Evolutionary conservation across 139 green algal genomes (phyloP).

Genomic region (Microglena sp.): DNA sequence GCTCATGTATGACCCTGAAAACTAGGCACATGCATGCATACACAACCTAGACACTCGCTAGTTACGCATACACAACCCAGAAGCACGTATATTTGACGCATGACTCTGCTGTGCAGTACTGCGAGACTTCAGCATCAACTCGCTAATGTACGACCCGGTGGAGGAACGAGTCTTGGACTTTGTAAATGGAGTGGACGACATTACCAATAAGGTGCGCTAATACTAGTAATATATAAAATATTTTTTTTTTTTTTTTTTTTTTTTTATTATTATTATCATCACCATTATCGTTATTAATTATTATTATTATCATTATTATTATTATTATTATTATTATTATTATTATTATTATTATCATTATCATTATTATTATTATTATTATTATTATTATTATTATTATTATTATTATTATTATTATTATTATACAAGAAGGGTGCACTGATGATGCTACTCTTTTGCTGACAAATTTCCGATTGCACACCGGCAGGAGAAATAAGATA

Average conservation of each 20-base stretch:
- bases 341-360: constrained; percentile 1
- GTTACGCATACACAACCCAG: background rate
- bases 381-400: too few relatives aligned
- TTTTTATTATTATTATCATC: background rate
- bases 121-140: constrained; percentile 47
- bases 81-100: background rate
- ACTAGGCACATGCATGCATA: too few relatives aligned
- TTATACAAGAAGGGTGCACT: too few relatives aligned
- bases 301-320: background rate
- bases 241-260: background rate
- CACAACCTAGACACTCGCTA: too few relatives aligned
- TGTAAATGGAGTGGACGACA: constrained; percentile 27
- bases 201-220: constrained; percentile 3
- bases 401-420: too few relatives aligned
- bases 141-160: constrained; percentile 34
- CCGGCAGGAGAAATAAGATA: too few relatives aligned
- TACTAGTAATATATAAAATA: background rate
- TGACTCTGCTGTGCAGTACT: constrained; percentile 9
- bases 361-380: too few relatives aligned
- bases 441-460: too few relatives aligned
- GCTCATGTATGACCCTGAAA: too few relatives aligned
- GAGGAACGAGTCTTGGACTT: constrained; percentile 32
- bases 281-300: background rate
- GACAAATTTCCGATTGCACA: too few relatives aligned
- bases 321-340: background rate